Evolutionary conservation across 371 early-diverging fungal species (phyloP).

Genomic region (Capniomyces stellatus): DNA sequence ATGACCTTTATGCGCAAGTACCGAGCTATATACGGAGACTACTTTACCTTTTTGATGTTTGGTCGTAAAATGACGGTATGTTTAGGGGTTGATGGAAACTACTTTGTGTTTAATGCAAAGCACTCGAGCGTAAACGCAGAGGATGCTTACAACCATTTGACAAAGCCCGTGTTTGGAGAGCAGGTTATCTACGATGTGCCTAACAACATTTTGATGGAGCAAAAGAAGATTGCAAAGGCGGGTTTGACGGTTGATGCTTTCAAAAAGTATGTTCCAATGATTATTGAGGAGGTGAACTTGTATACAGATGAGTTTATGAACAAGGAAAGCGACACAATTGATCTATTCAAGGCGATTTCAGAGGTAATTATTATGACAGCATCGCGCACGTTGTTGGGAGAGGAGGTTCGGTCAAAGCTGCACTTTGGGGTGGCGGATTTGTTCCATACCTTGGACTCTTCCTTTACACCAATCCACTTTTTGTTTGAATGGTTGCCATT

Average conservation of each 20-base stretch:
- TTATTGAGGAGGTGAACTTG: slow-evolving; percentile 57
- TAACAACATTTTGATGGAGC: slow-evolving; percentile 86
- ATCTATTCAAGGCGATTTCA: slow-evolving; percentile 65
- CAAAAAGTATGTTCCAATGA: slow-evolving; percentile 70
- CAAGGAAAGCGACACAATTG: slow-evolving; percentile 30
- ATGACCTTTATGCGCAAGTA: slow-evolving; percentile 61
- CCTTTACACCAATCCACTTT: slow-evolving; percentile 90
- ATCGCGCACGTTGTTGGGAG: slow-evolving; percentile 82
- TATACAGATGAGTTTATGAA: slow-evolving; percentile 50
- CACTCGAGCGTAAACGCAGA: slow-evolving; percentile 78
- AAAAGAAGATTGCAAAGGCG: slow-evolving; percentile 91
- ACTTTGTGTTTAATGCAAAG: slow-evolving; percentile 88
- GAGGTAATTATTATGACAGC: slow-evolving; percentile 90
- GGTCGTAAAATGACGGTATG: slow-evolving; percentile 79
- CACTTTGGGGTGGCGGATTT: slow-evolving; percentile 68
- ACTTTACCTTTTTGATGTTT: slow-evolving; percentile 83
- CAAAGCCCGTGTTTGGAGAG: slow-evolving; percentile 86
- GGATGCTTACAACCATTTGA: slow-evolving; percentile 82
- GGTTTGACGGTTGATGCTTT: slow-evolving; percentile 74
- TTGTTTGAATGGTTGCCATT: slow-evolving; percentile 68
- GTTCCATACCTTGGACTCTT: slow-evolving; percentile 87
- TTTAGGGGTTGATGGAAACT: slow-evolving; percentile 83
- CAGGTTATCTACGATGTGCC: slow-evolving; percentile 94
- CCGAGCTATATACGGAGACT: slow-evolving; percentile 61
- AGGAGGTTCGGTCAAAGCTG: slow-evolving; percentile 71